These are phyloP conservation scores for Leccinum angustisporum DNA, from an alignment of 1,284 basidiomycete genomes.

Conservation along the genomic window DNA sequence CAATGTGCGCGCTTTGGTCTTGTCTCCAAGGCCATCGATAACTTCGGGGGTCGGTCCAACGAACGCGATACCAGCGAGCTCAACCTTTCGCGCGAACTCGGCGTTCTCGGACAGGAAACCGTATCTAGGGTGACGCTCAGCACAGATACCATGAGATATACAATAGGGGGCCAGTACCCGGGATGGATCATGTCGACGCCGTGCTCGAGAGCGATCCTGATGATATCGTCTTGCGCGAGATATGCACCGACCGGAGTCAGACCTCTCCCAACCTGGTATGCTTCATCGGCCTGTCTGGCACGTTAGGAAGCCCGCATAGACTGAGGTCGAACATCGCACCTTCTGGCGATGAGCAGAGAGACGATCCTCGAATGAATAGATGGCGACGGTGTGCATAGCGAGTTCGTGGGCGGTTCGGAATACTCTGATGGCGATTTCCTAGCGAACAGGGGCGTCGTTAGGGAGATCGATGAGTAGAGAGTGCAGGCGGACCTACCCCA, in stretches of 20 bases:
- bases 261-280: slow-evolving; percentile 96
- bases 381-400: slow-evolving; percentile 98
- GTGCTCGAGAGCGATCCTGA: slow-evolving; percentile 92
- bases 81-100: slow-evolving; percentile 92
- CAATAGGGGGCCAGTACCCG: slow-evolving; percentile 52
- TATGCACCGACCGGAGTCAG: slow-evolving; percentile 96
- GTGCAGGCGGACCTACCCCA: slow-evolving; percentile 59
- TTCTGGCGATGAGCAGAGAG: slow-evolving; percentile 98
- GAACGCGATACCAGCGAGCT: slow-evolving; percentile 96
- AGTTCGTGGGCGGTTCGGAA: slow-evolving; percentile 99
- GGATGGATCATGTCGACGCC: slow-evolving; percentile 99
- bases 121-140: slow-evolving; percentile 56
- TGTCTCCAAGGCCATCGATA: slow-evolving; percentile 97
- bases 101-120: slow-evolving; percentile 99
- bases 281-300: slow-evolving; percentile 90
- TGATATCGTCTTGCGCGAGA: slow-evolving; percentile 96
- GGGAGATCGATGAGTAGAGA: slow-evolving; percentile 8
- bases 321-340: slow-evolving; percentile 48
- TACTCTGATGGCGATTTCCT: slow-evolving; percentile 99
- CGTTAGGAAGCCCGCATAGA: slow-evolving; percentile 28
- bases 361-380: slow-evolving; percentile 97
- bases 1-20: slow-evolving; percentile 93
- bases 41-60: slow-evolving; percentile 96
- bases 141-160: slow-evolving; percentile 3
- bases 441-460: slow-evolving; percentile 8